These are phyloP conservation scores for Lanmaoa pseudosensibilis DNA, from an alignment of 768 basidiomycete genomes.

Conservation along the genomic window DNA sequence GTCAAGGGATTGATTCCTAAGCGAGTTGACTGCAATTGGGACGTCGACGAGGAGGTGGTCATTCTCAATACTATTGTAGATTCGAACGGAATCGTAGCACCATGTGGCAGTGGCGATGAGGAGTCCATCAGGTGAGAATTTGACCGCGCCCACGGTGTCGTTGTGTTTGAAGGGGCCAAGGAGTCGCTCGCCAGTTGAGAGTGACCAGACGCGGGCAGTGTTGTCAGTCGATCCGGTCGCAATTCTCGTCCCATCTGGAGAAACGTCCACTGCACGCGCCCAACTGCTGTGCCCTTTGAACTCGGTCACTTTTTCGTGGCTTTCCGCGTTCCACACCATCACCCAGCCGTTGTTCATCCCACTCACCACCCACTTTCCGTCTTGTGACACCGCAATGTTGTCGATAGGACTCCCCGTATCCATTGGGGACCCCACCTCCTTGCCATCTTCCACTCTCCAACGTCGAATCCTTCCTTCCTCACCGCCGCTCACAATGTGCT, in stretches of 20 bases:
- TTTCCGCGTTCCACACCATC: background rate
- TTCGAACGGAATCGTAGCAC: fast-evolving
- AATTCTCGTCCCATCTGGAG: background rate
- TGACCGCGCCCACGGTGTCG: background rate
- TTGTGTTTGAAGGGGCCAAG: background rate
- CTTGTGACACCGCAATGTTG: background rate
- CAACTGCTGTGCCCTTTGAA: background rate
- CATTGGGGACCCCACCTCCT: background rate
- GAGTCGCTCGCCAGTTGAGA: background rate
- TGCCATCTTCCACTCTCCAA: background rate
- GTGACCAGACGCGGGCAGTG: background rate
- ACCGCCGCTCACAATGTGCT: background rate
- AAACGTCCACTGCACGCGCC: too few species aligned
- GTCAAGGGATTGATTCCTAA: background rate
- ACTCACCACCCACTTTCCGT: background rate
- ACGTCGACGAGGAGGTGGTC: background rate
- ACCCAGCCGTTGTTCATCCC: background rate
- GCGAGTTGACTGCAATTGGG: background rate
- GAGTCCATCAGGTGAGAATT: background rate
- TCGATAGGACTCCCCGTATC: background rate
- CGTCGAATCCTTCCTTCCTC: background rate
- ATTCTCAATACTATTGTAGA: background rate
- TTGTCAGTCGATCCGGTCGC: background rate
- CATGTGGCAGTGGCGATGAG: background rate
- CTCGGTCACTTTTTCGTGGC: background rate